Conservation (phyloP, 352 stramenopile genomes). For the Phytophthora litchii region DNA sequence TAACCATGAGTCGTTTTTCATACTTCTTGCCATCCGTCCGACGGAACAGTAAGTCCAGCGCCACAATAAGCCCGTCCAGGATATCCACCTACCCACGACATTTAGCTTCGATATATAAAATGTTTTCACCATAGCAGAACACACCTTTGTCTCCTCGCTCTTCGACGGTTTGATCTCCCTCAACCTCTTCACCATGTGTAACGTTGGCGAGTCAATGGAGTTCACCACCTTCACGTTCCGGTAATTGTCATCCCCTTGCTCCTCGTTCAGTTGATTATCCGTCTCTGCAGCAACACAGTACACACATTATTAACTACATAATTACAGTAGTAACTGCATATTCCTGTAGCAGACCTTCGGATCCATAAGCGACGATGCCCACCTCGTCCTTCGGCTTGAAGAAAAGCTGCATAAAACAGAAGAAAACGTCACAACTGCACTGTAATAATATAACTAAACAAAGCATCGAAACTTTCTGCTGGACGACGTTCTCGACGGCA, state of each 20-base stretch:
- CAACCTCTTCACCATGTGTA: constrained; percentile 68
- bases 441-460: neutral
- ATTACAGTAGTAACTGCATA: neutral
- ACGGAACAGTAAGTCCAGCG: constrained; percentile 79
- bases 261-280: constrained; percentile 80
- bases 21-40: constrained; percentile 82
- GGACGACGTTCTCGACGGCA: constrained; percentile 64
- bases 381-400: constrained; percentile 84
- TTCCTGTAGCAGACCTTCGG: constrained; percentile 33
- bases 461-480: constrained; percentile 60
- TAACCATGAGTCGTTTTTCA: constrained; percentile 74
- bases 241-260: constrained; percentile 66
- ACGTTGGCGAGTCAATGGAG: constrained; percentile 63
- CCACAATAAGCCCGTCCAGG: constrained; percentile 81
- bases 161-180: constrained; percentile 37
- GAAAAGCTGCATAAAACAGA: constrained; percentile 49
- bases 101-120: neutral
- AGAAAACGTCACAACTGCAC: neutral
- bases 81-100: constrained; percentile 56
- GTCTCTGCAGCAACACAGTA: constrained; percentile 47
- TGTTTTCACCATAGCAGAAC: neutral
- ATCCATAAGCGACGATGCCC: constrained; percentile 79
- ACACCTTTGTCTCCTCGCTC: constrained; percentile 36
- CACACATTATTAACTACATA: neutral
- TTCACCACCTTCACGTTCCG: constrained; percentile 66